phyloP scores from a whole-genome alignment of 78 protist species.

The Dictyostelium firmibasis region DNA sequence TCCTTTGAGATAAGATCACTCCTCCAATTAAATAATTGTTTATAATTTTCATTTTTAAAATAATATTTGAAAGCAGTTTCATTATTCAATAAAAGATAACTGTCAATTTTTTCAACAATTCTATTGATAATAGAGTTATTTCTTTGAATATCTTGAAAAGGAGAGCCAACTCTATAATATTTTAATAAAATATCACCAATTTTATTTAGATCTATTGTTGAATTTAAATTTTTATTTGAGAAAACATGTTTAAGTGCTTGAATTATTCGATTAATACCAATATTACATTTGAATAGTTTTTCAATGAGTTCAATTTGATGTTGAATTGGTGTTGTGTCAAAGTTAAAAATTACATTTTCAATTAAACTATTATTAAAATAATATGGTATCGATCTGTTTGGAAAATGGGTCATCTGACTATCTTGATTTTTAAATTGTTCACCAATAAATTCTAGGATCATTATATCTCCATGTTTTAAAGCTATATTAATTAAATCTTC shows the following conservation, averaged over 20 bases:
- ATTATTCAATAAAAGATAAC: not conserved
- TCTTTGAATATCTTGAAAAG: too few relatives aligned
- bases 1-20: not conserved
- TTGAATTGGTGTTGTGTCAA: not conserved
- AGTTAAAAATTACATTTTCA: not conserved
- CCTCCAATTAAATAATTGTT: not conserved
- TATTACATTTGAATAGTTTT: not conserved
- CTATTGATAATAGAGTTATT: too few relatives aligned
- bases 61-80: not conserved
- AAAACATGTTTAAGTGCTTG: not conserved
- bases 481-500: not conserved
- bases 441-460: not conserved
- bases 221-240: not conserved
- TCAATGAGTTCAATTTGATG: not conserved
- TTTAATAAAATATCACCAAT: not conserved
- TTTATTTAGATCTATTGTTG: not conserved
- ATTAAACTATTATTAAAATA: too few relatives aligned
- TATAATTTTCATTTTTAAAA: not conserved
- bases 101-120: not conserved
- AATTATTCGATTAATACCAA: not conserved
- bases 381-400: too few relatives aligned
- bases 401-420: not conserved
- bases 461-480: not conserved
- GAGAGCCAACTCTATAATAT: not conserved
- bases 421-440: not conserved